Evolutionary conservation across 768 basidiomycete species (phyloP).

Genomic region (Hysterangium stoloniferum): DNA sequence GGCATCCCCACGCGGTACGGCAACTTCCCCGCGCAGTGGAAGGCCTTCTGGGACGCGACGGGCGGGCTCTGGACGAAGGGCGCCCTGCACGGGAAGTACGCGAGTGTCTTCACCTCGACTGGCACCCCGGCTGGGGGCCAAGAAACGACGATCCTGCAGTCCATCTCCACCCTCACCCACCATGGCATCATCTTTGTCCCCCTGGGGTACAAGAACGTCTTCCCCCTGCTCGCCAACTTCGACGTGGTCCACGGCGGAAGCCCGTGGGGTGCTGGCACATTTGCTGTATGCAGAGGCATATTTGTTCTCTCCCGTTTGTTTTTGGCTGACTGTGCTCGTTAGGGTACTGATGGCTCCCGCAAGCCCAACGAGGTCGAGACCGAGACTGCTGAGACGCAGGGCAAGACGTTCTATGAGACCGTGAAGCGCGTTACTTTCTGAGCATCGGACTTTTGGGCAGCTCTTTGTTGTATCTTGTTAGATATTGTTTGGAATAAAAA

Average conservation of each 20-base stretch:
- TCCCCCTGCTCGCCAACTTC: constrained; percentile 34
- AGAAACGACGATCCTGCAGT: constrained; percentile 44
- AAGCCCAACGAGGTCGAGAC: constrained; percentile 43
- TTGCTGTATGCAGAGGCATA: constrained; percentile 5
- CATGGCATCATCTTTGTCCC: constrained; percentile 71
- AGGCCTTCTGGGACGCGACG: constrained; percentile 73
- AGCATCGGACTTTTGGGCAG: too few species aligned
- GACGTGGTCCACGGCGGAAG: constrained; percentile 51
- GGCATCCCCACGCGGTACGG: constrained; percentile 81
- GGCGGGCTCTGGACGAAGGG: constrained; percentile 57
- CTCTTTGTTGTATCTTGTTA: too few species aligned
- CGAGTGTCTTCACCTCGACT: constrained; percentile 65
- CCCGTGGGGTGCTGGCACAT: constrained; percentile 1
- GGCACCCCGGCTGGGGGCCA: constrained; percentile 78
- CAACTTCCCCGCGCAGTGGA: constrained; percentile 73
- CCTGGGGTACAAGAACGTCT: constrained; percentile 53
- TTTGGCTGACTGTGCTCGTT: background rate
- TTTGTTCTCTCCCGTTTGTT: background rate
- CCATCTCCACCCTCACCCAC: constrained; percentile 55
- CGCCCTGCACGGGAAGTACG: constrained; percentile 66
- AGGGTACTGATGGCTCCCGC: constrained; percentile 45
- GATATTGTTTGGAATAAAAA: too few species aligned
- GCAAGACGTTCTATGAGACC: constrained; percentile 40
- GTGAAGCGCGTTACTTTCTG: too few species aligned
- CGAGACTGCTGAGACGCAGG: constrained; percentile 45